Percentiles rank a stretch among this genome's conserved stretches.
Evolutionary conservation across 2,329 filamentous ascomycete genomes (phyloP).

Genomic region (Cercospora brassicicola): DNA sequence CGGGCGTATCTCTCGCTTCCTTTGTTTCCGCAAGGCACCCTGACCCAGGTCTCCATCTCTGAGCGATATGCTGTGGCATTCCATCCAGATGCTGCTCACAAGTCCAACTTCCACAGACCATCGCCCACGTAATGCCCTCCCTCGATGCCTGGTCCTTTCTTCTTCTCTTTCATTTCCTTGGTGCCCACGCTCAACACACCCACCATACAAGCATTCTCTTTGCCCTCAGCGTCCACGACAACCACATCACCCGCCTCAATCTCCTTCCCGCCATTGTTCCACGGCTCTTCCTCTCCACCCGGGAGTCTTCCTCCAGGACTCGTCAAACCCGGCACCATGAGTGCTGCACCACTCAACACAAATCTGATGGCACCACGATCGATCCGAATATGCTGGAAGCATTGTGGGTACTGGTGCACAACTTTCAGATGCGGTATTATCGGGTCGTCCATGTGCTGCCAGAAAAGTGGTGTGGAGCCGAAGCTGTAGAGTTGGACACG

Average conservation of each 20-base stretch:
- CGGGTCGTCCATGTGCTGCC: slow-evolving; percentile 74
- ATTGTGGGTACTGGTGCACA: slow-evolving; percentile 83
- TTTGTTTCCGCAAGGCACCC: background rate
- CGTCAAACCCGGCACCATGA: slow-evolving; percentile 95
- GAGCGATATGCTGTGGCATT: background rate
- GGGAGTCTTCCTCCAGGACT: slow-evolving; percentile 79
- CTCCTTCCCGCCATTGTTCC: slow-evolving; percentile 61
- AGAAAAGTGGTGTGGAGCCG: slow-evolving; percentile 79
- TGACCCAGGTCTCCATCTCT: background rate
- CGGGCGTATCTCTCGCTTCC: background rate
- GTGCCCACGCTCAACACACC: slow-evolving; percentile 82
- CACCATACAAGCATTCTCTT: slow-evolving; percentile 85
- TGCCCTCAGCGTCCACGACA: slow-evolving; percentile 88
- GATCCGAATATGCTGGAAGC: slow-evolving; percentile 82
- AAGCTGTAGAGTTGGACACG: slow-evolving; percentile 85
- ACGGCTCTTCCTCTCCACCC: slow-evolving; percentile 45
- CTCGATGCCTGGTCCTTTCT: slow-evolving; percentile 92
- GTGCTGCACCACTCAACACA: slow-evolving; percentile 85
- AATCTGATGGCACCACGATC: slow-evolving; percentile 96
- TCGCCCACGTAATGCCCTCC: slow-evolving; percentile 92
- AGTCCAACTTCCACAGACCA: slow-evolving; percentile 77
- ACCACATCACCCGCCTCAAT: slow-evolving; percentile 80
- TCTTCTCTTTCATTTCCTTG: slow-evolving; percentile 87
- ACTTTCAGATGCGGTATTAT: slow-evolving; percentile 85
- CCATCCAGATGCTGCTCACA: slow-evolving; percentile 32